A percentile compares a stretch with the other conserved stretches of the same genome.
Evolutionary conservation across 192 early-diverging fungal genomes (phyloP).

Genomic region (Polychytrium aggregatum): DNA sequence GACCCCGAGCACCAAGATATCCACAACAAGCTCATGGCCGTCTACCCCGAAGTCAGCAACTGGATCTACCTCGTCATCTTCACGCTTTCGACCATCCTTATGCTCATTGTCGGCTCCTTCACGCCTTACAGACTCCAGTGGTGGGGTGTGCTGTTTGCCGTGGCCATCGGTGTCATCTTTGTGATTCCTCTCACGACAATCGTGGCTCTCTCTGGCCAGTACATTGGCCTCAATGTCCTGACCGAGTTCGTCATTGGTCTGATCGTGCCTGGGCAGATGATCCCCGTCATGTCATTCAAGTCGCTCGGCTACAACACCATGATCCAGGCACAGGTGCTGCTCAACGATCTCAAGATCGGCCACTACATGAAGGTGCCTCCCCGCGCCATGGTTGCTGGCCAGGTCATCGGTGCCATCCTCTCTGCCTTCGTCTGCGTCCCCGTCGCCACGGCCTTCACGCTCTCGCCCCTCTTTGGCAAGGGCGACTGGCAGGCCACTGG

Average conservation of each 20-base stretch:
- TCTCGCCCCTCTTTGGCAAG: too few species aligned
- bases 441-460: too few species aligned
- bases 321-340: conserved; percentile 62
- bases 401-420: too few species aligned
- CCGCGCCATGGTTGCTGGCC: too few species aligned
- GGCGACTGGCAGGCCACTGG: too few species aligned
- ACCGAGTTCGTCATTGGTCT: conserved; percentile 80
- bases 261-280: conserved; percentile 64
- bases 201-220: too few species aligned
- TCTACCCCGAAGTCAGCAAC: conserved; percentile 55
- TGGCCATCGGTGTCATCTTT: conserved; percentile 67
- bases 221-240: conserved; percentile 73
- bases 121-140: conserved; percentile 59
- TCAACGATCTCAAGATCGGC: conserved; percentile 58
- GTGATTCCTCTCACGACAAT: conserved; percentile 64
- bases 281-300: conserved; percentile 80
- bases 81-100: conserved; percentile 25
- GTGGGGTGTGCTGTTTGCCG: conserved; percentile 45
- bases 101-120: conserved; percentile 34
- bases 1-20: too few species aligned
- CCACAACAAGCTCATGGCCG: too few species aligned
- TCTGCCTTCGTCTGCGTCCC: too few species aligned
- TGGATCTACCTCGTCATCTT: conserved; percentile 47
- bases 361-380: too few species aligned
- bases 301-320: too few species aligned